Evolutionary conservation across 73 alveolate genomes (phyloP), one percentile per base, ranked within the genome.

Genomic region (Paramecium primaurelia): DNA sequence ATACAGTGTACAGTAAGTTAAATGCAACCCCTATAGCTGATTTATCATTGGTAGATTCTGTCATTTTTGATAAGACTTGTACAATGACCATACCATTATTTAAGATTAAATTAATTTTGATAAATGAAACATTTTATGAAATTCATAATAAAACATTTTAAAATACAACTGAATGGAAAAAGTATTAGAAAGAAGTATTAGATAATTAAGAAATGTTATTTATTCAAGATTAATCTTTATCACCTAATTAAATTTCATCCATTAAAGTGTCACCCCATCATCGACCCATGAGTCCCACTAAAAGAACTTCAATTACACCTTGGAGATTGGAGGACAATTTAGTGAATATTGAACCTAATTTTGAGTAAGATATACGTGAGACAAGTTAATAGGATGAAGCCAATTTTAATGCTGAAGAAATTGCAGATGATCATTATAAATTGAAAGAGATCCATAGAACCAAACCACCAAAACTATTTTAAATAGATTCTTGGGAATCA

Each of bases 301-400:
- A 80, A 45, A n/a, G 91, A 22, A 22, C 34, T 32, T 80, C 91
- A 8, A 45, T 80, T 3, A 45, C 16, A 4, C 77, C 91, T 12
- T 45, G 75, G 77, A 80, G 34, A 26, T 25, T 45, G 8, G 91
- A 80, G 16, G 91, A 80, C 4, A 40, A 40, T 10, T 10, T 40
- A 40, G 49, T 40, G 49, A 40, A 40, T 40, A 40, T 40, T 40
- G 49, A 40, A 40, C 49, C 49, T 5, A 40, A 40, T 40, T 40
- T 40, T 6, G 49, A 40, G 49, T 40, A 40, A 40, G 49, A 40
- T 40, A 40, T 40, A 40, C 49, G 75, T 16, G 91, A 80, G 22
- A 80, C 91, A 9, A 80, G 77, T 80, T 18, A 80, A 12, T 20
- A 80, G 22, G 91, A 80, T 10, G 77, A 80, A 80, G 91, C 91